phyloP scores from a whole-genome alignment of 192 early-diverging fungal species.

The Dissophora globulifera region DNA sequence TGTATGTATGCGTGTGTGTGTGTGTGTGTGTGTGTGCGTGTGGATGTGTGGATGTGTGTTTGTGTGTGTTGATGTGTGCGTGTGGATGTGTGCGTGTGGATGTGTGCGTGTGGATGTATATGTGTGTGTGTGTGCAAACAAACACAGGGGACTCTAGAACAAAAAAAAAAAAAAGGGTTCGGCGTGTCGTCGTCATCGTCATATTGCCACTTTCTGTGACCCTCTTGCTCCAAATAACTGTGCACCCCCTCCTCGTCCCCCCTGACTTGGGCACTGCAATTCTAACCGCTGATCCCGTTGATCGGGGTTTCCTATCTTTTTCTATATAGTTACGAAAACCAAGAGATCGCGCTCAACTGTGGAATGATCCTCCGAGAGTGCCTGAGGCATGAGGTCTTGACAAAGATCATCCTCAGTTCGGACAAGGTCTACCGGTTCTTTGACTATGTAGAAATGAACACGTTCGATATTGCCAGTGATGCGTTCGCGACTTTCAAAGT shows the following conservation, averaged over 20 bases:
- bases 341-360: conserved; percentile 96
- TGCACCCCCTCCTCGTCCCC: too few species aligned
- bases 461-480: conserved; percentile 98
- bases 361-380: conserved; percentile 98
- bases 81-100: too few species aligned
- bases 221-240: background rate
- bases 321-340: conserved; percentile 86
- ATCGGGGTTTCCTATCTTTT: too few species aligned
- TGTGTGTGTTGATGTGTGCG: too few species aligned
- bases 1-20: too few species aligned
- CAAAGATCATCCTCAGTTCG: conserved; percentile 85
- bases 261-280: conserved; percentile 10
- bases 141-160: conserved; percentile 19
- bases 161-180: background rate
- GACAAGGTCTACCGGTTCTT: conserved; percentile 95
- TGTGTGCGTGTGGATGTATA: too few species aligned
- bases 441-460: conserved; percentile 94
- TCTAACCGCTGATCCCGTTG: too few species aligned
- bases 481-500: conserved; percentile 98
- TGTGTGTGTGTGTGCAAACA: too few species aligned
- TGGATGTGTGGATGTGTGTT: too few species aligned
- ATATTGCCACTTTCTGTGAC: too few species aligned
- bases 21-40: too few species aligned
- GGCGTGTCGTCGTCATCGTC: too few species aligned
- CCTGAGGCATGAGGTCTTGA: conserved; percentile 92